phyloP scores from a whole-genome alignment of 805 yeast species.

The Yarrowia alimentaria region DNA sequence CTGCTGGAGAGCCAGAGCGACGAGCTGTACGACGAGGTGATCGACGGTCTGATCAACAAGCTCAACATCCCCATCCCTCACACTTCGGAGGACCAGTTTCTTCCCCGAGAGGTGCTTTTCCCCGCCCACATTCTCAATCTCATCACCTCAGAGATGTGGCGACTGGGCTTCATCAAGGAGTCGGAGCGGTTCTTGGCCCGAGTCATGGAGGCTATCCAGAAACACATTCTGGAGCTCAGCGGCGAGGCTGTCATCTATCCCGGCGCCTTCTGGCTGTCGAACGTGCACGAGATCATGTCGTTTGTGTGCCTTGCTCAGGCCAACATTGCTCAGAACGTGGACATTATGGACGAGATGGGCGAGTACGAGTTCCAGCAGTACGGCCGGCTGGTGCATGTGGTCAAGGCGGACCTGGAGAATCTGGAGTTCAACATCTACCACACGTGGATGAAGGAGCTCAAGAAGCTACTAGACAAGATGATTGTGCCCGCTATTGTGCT shows the following conservation, averaged over 20 bases:
- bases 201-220: slow-evolving; percentile 82
- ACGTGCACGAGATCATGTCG: slow-evolving; percentile 91
- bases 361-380: slow-evolving; percentile 89
- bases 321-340: slow-evolving; percentile 82
- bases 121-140: slow-evolving; percentile 94
- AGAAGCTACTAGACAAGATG: slow-evolving; percentile 83
- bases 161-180: slow-evolving; percentile 88
- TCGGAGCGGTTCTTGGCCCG: slow-evolving; percentile 88
- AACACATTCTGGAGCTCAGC: slow-evolving; percentile 69
- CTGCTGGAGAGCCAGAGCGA: slow-evolving; percentile 36
- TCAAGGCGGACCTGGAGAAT: slow-evolving; percentile 90
- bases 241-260: slow-evolving; percentile 86
- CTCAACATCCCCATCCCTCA: slow-evolving; percentile 83
- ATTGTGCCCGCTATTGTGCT: slow-evolving; percentile 93
- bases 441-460: slow-evolving; percentile 95
- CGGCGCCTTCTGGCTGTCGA: slow-evolving; percentile 97
- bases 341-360: slow-evolving; percentile 77
- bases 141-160: slow-evolving; percentile 95
- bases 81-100: slow-evolving; percentile 68
- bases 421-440: slow-evolving; percentile 91
- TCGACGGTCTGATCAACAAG: slow-evolving; percentile 80
- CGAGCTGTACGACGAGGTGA: slow-evolving; percentile 71
- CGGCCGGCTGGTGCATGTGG: slow-evolving; percentile 81
- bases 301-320: slow-evolving; percentile 92
- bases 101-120: slow-evolving; percentile 87